These are phyloP conservation scores for Balakata baccata DNA, from an alignment of 345 rosid genomes.

Conservation along the genomic window DNA sequence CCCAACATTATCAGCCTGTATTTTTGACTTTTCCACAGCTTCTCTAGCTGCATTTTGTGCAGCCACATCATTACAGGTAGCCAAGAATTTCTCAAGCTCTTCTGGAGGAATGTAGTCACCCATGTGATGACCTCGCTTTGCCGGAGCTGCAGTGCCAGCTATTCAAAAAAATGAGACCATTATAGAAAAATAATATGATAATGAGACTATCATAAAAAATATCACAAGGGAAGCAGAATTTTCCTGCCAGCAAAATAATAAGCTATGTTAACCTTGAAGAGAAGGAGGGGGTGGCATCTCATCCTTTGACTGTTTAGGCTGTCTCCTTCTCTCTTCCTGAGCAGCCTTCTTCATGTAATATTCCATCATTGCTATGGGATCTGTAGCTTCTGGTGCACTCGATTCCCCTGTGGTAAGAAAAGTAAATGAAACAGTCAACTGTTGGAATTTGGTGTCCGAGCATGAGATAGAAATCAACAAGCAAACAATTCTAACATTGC, in stretches of 20 bases:
- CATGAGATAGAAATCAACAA: background rate
- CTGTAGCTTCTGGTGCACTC: conserved; percentile 40
- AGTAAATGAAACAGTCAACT: conserved; percentile 6
- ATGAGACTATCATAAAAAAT: background rate
- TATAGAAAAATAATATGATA: background rate
- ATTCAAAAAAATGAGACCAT: background rate
- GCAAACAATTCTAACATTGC: background rate
- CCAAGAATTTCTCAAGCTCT: conserved; percentile 91
- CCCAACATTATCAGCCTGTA: conserved; percentile 96
- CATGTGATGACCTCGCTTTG: conserved; percentile 94
- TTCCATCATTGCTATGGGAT: conserved; percentile 98
- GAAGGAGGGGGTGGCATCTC: conserved; percentile 99
- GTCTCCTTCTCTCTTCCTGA: conserved; percentile 84
- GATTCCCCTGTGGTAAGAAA: conserved; percentile 25
- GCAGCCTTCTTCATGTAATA: conserved; percentile 98
- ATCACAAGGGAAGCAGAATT: conserved; percentile 2
- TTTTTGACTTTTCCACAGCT: conserved; percentile 71
- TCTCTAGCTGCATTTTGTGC: conserved; percentile 64
- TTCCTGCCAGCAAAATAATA: background rate
- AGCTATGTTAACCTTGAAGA: conserved; percentile 61
- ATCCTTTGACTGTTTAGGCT: conserved; percentile 92
- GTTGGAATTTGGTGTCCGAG: background rate
- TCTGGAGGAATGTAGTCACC: conserved; percentile 92
- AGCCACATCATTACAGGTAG: conserved; percentile 73
- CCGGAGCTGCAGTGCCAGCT: conserved; percentile 33